Percentiles rank a stretch among this genome's conserved stretches.
Evolutionary conservation across 2,329 filamentous ascomycete species (phyloP).

Genomic region (Arthrobotrys sphaeroides): DNA sequence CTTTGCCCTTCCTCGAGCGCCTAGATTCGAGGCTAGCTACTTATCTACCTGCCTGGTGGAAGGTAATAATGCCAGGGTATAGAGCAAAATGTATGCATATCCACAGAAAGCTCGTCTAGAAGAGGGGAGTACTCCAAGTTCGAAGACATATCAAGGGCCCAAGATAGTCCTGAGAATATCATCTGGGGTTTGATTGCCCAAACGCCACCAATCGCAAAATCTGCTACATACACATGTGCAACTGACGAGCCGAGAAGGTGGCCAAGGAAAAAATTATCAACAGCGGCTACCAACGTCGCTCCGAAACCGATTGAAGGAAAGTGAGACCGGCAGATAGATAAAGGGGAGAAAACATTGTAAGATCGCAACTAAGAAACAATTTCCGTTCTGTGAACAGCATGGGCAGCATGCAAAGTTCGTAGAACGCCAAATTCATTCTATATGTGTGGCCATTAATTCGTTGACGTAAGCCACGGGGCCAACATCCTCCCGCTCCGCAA

Average conservation of each 20-base stretch:
- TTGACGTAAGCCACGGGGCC: slow-evolving; percentile 35
- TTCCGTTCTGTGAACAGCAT: too few relatives aligned
- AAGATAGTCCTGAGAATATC: neutral
- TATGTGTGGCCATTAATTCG: slow-evolving; percentile 24
- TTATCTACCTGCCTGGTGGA: too few relatives aligned
- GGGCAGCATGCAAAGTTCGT: neutral
- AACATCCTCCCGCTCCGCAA: slow-evolving; percentile 8
- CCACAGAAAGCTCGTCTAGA: too few relatives aligned
- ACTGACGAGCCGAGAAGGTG: neutral
- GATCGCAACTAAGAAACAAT: too few relatives aligned
- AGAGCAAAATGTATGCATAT: too few relatives aligned
- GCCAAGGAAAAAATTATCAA: neutral
- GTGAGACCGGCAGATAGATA: too few relatives aligned
- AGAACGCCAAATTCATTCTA: slow-evolving; percentile 4
- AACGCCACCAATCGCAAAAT: neutral
- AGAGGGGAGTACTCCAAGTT: neutral
- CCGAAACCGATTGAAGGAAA: too few relatives aligned
- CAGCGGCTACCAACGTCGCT: neutral
- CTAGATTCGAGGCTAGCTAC: too few relatives aligned
- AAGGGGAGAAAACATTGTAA: too few relatives aligned
- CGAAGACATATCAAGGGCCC: too few relatives aligned
- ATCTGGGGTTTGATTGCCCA: neutral
- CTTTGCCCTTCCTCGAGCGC: too few relatives aligned
- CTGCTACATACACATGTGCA: neutral
- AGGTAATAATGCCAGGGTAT: too few relatives aligned